Evolutionary conservation across 345 rosid species (phyloP), one percentile per base, ranked within the genome.

Genomic region (Garcia nutans): DNA sequence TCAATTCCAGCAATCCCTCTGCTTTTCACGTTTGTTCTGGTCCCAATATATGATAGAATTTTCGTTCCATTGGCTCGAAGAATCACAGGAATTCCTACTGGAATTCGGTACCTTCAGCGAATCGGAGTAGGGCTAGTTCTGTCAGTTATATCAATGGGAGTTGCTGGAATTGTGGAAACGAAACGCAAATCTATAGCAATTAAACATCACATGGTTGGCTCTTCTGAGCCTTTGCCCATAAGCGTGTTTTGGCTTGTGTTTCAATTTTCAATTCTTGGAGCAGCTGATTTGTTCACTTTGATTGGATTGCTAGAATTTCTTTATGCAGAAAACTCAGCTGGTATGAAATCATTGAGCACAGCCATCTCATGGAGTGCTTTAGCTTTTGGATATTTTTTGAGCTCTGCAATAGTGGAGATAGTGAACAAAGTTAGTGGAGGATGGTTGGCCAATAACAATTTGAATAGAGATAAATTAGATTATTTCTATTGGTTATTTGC

Each of bases 201-300:
- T 68, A 62, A 84, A 55, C 83, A 84, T 71, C 65, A 82, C 77
- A 87, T 83, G 89, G 86, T 90, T 24, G 87, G 88, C 78, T 82
- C 92, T 8, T 17, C 24, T 0, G 81, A 81, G 16, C 89, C 89
- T 8, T 60, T 88, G 62, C 90, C 94, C 5, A 86, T 85, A 71
- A 86, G 79, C 55, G 76, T 90, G 77, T 82, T 90, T 58, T 90
- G 94, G 94, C 85, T 90, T 10, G 88, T 89, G 2, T 80, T 76
- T 77, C 92, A 90, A 45, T 88, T 76, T 26, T 86, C 85, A 1
- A 81, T 88, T 3, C 83, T 87, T 49, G 94, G 90, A 64, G 86
- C 88, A 1, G 88, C 92, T n/a, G 92, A 87, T 58, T 72, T 90
- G 86, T 88, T 90, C 82, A 84, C 90, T 1, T 49, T 90, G 6